Conservation (phyloP, 306 rosid species). For the Datisca glomerata region DNA sequence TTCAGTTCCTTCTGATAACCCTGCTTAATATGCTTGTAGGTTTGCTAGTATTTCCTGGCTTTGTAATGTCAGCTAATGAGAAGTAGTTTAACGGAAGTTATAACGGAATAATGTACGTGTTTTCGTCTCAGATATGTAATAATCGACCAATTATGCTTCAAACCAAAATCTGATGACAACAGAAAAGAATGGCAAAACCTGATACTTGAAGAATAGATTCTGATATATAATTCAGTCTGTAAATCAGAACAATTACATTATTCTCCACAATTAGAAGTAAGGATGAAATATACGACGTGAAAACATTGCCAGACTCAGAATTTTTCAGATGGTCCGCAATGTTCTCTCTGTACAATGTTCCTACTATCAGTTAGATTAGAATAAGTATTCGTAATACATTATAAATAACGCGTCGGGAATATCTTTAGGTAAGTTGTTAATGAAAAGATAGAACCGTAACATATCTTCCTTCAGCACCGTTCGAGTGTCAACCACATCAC, state of each 20-base stretch:
- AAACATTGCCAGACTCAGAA: conserved; percentile 7
- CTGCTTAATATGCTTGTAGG: too few species aligned
- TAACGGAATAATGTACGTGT: too few species aligned
- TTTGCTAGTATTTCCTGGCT: too few species aligned
- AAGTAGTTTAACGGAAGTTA: too few species aligned
- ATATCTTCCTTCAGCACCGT: conserved; percentile 46
- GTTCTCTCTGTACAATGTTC: conserved; percentile 15
- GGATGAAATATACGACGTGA: conserved; percentile 9
- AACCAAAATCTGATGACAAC: too few species aligned
- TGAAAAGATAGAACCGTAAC: conserved; percentile 39
- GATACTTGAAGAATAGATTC: conserved; percentile 1
- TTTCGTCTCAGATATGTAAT: too few species aligned
- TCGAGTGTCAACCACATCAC: conserved; percentile 45
- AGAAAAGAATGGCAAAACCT: too few species aligned
- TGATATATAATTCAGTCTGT: conserved; percentile 7
- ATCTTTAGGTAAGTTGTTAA: conserved; percentile 54
- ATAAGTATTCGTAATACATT: conserved; percentile 47
- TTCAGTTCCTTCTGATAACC: conserved; percentile 47
- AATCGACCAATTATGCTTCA: too few species aligned
- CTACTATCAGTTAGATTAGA: conserved; percentile 19
- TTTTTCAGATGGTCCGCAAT: conserved; percentile 16
- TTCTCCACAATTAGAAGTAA: conserved; percentile 2
- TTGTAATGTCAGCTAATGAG: too few species aligned
- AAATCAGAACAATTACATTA: conserved; percentile 6
- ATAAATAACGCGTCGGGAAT: conserved; percentile 47